Conservation (phyloP, 2,329 filamentous ascomycete species). For the Ploettnerulaceae sp. region DNA sequence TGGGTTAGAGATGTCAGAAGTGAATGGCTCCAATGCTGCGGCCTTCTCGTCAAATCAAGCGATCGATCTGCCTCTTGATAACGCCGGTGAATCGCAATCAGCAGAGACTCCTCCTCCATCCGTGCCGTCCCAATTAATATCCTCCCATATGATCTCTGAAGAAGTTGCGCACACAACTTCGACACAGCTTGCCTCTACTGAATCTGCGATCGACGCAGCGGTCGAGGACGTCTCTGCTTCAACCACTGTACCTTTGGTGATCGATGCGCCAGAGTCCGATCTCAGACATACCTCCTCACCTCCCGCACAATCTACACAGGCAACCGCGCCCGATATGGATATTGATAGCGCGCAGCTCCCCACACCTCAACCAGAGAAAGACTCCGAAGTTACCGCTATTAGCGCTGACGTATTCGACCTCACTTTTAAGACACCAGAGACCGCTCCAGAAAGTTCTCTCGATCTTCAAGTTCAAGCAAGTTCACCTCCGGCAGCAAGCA, state of each 20-base stretch:
- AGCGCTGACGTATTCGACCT: constrained; percentile 2
- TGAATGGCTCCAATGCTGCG: constrained; percentile 27
- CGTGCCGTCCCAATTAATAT: constrained; percentile 17
- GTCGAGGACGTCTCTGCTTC: constrained; percentile 24
- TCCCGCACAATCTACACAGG: constrained; percentile 7
- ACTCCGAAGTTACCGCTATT: neutral
- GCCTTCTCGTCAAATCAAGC: constrained; percentile 31
- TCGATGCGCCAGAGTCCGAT: constrained; percentile 33
- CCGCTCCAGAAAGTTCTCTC: constrained; percentile 1
- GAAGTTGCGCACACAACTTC: constrained; percentile 12
- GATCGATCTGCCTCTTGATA: constrained; percentile 15
- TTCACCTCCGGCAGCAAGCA: neutral
- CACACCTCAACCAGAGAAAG: constrained; percentile 5
- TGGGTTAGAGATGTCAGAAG: constrained; percentile 1
- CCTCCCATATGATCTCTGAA: constrained; percentile 21
- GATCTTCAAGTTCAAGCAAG: neutral
- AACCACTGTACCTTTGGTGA: constrained; percentile 29
- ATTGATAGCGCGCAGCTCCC: constrained; percentile 10
- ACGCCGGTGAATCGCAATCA: constrained; percentile 16
- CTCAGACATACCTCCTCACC: constrained; percentile 24
- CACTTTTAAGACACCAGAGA: neutral
- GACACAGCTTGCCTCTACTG: constrained; percentile 14
- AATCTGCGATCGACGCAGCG: constrained; percentile 24
- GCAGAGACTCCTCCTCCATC: constrained; percentile 16
- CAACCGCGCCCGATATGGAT: constrained; percentile 8